phyloP scores from a whole-genome alignment of 1,284 basidiomycete genomes.

The Ganoderma lingzhi region DNA sequence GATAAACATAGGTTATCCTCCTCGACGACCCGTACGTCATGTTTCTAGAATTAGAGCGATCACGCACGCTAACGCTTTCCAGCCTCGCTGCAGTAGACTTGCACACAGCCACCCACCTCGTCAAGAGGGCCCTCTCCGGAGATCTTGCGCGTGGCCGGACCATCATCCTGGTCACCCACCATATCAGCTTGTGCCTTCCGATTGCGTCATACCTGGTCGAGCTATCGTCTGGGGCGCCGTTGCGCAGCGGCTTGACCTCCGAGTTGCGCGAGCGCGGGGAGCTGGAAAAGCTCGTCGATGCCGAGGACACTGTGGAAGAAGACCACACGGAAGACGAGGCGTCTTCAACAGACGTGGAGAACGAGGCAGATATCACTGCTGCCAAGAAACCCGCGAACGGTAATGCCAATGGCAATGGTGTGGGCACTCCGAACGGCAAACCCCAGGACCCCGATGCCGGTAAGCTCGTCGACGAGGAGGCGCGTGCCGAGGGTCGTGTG shows the following conservation, averaged over 20 bases:
- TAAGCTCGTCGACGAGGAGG: conserved; percentile 69
- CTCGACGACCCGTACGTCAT: conserved; percentile 82
- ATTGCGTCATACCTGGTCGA: conserved; percentile 73
- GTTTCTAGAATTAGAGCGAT: background rate
- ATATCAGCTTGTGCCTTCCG: conserved; percentile 77
- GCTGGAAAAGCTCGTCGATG: conserved; percentile 57
- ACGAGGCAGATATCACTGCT: conserved; percentile 48
- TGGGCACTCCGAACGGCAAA: conserved; percentile 6
- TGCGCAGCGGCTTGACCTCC: conserved; percentile 64
- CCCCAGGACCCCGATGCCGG: conserved; percentile 42
- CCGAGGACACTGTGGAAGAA: conserved; percentile 50
- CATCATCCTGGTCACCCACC: conserved; percentile 88
- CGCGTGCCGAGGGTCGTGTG: conserved; percentile 71
- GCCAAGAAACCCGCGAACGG: conserved; percentile 15
- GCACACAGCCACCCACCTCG: conserved; percentile 83
- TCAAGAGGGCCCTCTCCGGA: conserved; percentile 69
- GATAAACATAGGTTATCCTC: conserved; percentile 65
- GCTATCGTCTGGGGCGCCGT: conserved; percentile 64
- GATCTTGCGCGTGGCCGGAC: conserved; percentile 72
- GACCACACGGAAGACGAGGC: conserved; percentile 31
- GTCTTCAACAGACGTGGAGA: conserved; percentile 40
- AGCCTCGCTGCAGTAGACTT: conserved; percentile 91
- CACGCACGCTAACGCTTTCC: conserved; percentile 17
- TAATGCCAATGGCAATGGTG: conserved; percentile 23
- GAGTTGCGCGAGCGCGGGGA: conserved; percentile 63